Evolutionary conservation across 768 basidiomycete genomes (phyloP).

Genomic region (Panus rudis): DNA sequence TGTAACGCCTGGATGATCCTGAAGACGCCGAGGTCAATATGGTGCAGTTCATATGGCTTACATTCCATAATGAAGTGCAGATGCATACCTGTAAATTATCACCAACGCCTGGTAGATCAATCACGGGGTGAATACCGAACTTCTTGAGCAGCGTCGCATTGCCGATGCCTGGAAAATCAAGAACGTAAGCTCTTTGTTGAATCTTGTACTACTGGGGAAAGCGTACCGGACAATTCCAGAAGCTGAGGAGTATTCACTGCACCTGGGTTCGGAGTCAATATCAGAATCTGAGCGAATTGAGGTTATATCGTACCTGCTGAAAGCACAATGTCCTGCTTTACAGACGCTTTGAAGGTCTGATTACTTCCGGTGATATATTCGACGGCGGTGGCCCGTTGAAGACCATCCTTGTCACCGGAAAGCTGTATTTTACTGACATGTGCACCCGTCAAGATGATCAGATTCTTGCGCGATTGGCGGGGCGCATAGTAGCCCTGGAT

Average conservation of each 20-base stretch:
- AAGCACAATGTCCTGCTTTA: constrained; percentile 1
- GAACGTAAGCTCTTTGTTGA: no score
- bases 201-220: no score
- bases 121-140: constrained; percentile 22
- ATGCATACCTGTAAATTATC: constrained; percentile 9
- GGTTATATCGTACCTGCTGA: not conserved
- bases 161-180: no score
- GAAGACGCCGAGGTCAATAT: no score
- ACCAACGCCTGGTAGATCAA: constrained; percentile 38
- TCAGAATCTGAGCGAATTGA: no score
- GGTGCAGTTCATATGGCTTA: no score
- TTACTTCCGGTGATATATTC: constrained; percentile 1
- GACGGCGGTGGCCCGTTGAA: not conserved
- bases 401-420: not conserved
- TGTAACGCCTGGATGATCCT: no score
- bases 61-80: no score
- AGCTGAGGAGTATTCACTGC: constrained; percentile 31
- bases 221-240: constrained; percentile 33
- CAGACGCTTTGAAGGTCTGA: not conserved
- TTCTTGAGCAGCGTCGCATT: constrained; percentile 18
- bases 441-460: constrained; percentile 20
- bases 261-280: not conserved
- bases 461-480: constrained; percentile 20
- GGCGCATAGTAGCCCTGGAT: constrained; percentile 25
- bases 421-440: constrained; percentile 6